Percentiles rank a stretch among this genome's conserved stretches.
phyloP scores from a whole-genome alignment of 2,329 filamentous ascomycete genomes.

The Aspergillus oerlinghausenensis region DNA sequence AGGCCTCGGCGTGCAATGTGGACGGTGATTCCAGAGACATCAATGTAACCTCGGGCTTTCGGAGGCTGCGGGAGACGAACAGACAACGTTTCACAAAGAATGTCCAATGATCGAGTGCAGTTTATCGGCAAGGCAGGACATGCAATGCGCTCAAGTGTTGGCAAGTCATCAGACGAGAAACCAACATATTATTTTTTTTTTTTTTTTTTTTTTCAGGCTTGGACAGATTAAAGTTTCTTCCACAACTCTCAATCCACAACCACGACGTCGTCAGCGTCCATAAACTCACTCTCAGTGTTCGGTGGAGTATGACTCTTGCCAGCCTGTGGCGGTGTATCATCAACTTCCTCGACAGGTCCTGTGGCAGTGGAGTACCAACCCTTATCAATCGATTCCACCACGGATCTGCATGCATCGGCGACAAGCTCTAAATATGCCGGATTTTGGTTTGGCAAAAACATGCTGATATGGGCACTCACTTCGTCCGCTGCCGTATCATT shows the following conservation, averaged over 20 bases:
- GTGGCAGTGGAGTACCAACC: slow-evolving; percentile 35
- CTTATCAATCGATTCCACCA: slow-evolving; percentile 38
- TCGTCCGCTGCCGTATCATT: slow-evolving; percentile 81
- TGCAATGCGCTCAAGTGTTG: neutral
- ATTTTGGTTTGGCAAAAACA: slow-evolving; percentile 44
- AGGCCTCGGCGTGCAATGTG: neutral
- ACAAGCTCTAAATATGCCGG: slow-evolving; percentile 41
- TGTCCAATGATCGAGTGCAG: neutral
- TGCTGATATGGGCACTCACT: slow-evolving; percentile 66
- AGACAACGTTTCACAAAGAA: neutral
- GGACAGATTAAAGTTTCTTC: neutral
- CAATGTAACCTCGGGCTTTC: neutral
- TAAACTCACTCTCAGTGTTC: slow-evolving; percentile 20
- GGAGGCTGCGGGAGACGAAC: neutral
- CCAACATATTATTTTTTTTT: neutral
- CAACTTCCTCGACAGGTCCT: slow-evolving; percentile 15
- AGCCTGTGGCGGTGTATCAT: slow-evolving; percentile 14
- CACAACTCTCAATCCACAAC: slow-evolving; percentile 24
- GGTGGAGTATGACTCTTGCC: slow-evolving; percentile 7
- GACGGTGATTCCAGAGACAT: neutral
- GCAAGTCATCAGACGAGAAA: neutral
- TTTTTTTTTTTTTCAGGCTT: neutral
- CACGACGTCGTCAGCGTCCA: slow-evolving; percentile 33
- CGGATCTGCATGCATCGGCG: slow-evolving; percentile 32
- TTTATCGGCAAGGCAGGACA: neutral